Conservation (phyloP, 2,329 filamentous ascomycete species). For the Leptographium lundbergii region DNA sequence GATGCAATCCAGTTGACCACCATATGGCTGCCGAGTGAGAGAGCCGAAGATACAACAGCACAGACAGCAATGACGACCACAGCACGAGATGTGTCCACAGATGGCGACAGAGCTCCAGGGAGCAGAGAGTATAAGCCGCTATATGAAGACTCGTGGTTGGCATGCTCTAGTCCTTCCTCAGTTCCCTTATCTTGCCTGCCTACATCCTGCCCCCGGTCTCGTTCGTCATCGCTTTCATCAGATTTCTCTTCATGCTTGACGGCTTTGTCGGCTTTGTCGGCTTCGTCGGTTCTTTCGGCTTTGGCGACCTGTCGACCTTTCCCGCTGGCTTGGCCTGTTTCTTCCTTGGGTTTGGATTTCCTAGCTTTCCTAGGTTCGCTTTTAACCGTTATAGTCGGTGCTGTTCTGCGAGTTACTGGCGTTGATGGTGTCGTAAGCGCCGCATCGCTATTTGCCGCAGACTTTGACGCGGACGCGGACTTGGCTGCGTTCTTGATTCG, state of each 20-base stretch:
- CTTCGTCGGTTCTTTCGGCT: neutral
- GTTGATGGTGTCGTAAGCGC: neutral
- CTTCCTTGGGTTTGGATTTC: neutral
- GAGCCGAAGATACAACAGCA: neutral
- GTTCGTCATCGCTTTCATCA: neutral
- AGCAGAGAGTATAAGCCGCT: neutral
- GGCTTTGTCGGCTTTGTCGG: too few species aligned
- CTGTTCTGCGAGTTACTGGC: neutral
- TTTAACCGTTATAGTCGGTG: neutral
- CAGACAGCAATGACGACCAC: neutral
- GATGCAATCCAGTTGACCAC: neutral
- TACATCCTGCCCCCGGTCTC: neutral
- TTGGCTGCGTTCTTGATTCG: neutral
- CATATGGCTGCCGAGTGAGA: neutral
- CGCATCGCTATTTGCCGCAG: neutral
- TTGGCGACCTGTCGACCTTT: neutral
- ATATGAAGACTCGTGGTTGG: neutral
- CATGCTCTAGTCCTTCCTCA: neutral
- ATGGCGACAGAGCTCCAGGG: conserved; percentile 5
- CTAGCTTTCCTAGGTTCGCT: neutral
- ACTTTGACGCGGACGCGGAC: neutral
- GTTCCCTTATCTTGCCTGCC: neutral
- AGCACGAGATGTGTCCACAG: conserved; percentile 1
- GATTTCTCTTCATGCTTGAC: neutral
- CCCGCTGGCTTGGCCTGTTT: neutral